Evolutionary conservation across 225 moss, liverwort and hornwort genomes (phyloP).

Genomic region (Marchantia polymorpha): DNA sequence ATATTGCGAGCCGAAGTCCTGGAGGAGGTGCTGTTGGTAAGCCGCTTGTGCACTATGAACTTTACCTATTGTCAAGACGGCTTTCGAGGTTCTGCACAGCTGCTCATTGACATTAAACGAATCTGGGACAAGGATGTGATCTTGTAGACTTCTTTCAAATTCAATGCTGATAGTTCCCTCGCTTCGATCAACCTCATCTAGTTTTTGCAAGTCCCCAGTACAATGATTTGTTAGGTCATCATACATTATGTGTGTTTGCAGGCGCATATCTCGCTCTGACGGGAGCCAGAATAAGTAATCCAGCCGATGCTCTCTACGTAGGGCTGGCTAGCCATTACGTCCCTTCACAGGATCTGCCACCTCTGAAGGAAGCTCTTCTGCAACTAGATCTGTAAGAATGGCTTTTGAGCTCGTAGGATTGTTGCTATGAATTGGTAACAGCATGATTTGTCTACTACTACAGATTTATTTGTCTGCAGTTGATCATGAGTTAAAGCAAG

Average conservation of each 20-base stretch:
- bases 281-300: conserved; percentile 68
- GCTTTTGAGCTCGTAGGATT: background rate
- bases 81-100: background rate
- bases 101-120: background rate
- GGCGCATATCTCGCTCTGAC: conserved; percentile 87
- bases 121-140: background rate
- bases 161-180: too few species aligned
- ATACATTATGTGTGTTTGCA: conserved; percentile 32
- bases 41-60: background rate
- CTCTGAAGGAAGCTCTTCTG: conserved; percentile 63
- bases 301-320: conserved; percentile 83
- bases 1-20: conserved; percentile 67
- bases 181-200: background rate
- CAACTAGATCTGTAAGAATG: conserved; percentile 54
- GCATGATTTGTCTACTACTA: background rate
- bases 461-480: background rate
- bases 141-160: background rate
- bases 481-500: background rate
- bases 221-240: background rate
- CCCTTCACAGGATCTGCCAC: conserved; percentile 60
- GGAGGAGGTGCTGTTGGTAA: conserved; percentile 87
- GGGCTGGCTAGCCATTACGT: conserved; percentile 89
- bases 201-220: background rate
- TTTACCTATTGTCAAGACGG: background rate
- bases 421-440: background rate